Base-by-base conservation (phyloP, 2,329 filamentous ascomycete genomes). In the Seiridium cupressi region DNA sequence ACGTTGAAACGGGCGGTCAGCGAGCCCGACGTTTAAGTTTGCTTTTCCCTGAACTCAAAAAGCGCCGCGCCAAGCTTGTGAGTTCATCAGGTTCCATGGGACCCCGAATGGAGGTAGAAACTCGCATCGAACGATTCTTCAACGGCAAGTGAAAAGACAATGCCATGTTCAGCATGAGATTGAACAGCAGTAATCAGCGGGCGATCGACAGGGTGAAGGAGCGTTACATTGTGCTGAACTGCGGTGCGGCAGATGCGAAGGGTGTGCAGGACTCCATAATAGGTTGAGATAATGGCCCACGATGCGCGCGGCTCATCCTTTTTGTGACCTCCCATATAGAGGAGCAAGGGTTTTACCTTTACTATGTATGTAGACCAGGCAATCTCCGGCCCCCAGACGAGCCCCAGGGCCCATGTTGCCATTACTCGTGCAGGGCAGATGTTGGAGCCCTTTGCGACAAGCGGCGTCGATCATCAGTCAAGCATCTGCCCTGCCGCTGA, bases 81-180 rank as follows among this genome's bases (percentile, higher is more conserved):
- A 53, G 9, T n/a, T 34, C 5, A n/a, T 46, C 7, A 26, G 40
- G 53, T 48, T 57, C 38, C 54, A 48, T 42, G n/a, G 47, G 11
- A 57, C 54, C 54, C 46, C 36, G 54, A 57, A 42, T 36, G 54
- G 44, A 55, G 51, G 10, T 13, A 55, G 51, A 55, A 9, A 55
- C 18, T 13, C 38, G 36, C 38, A 55, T 55, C 51, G n/a, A 57
- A 46, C 31, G 40, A 46, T 48, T 57, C 54, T 57, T 57, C 54
- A 57, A 57, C 54, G 54, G 54, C 44, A 46, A 47, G 26, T 56
- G 26, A 26, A n/a, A 38, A 57, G 13, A 57, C 35, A 26, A 40
- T 47, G 54, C 42, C 54, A 36, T 35, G 42, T 42, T 44, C n/a
- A 18, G 18, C 53, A 18, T 38, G 34, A 9, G n/a, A 10, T n/a